phyloP scores from a whole-genome alignment of 2,329 filamentous ascomycete species.

The Penicillium sp. region DNA sequence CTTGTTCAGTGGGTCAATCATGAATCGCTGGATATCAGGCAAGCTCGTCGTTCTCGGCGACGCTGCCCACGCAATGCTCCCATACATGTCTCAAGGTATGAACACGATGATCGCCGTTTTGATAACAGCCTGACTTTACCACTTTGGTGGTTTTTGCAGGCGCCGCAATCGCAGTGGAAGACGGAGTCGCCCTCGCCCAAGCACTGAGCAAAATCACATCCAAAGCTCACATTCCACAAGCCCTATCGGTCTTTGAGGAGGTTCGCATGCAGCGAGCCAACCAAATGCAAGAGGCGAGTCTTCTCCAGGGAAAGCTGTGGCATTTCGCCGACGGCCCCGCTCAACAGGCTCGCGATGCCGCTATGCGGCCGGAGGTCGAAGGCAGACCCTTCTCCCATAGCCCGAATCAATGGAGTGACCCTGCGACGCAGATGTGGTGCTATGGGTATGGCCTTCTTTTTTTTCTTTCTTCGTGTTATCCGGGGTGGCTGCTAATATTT shows the following conservation, averaged over 20 bases:
- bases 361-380: conserved; percentile 43
- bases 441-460: conserved; percentile 44
- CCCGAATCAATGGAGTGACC: conserved; percentile 52
- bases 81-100: conserved; percentile 14
- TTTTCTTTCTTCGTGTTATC: not conserved
- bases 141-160: conserved; percentile 19
- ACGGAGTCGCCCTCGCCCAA: conserved; percentile 41
- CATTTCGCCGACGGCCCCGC: conserved; percentile 47
- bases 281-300: conserved; percentile 47
- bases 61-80: conserved; percentile 12
- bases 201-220: conserved; percentile 30
- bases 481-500: not conserved
- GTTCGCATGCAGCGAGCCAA: conserved; percentile 35
- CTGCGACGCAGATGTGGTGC: conserved; percentile 47
- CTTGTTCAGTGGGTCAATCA: conserved; percentile 25
- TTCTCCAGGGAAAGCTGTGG: conserved; percentile 50
- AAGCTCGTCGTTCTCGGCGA: conserved; percentile 12
- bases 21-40: conserved; percentile 7
- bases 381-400: conserved; percentile 40
- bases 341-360: conserved; percentile 44
- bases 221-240: conserved; percentile 26
- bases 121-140: too few species aligned
- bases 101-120: not conserved
- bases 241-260: conserved; percentile 39
- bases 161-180: conserved; percentile 46